Evolutionary conservation across 345 rosid genomes (phyloP).

Genomic region (Salix caprea): DNA sequence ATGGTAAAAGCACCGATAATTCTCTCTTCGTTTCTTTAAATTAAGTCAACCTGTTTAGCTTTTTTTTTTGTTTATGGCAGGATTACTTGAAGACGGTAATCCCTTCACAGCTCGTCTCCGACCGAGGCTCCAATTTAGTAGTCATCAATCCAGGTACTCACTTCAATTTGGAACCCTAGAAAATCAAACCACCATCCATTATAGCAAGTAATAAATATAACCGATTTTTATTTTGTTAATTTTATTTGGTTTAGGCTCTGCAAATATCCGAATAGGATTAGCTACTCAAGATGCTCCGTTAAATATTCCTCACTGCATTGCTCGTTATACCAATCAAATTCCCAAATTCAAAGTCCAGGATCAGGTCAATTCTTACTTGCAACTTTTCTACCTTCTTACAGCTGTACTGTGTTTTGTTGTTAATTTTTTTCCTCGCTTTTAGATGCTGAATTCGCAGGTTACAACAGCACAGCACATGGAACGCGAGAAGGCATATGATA

Average conservation of each 20-base stretch:
- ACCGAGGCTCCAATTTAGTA: slow-evolving; percentile 83
- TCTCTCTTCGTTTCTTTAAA: background rate
- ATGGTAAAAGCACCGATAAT: background rate
- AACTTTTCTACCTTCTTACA: background rate
- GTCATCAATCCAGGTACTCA: slow-evolving; percentile 76
- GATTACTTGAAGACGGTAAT: slow-evolving; percentile 90
- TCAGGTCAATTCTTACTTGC: slow-evolving; percentile 41
- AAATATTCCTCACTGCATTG: slow-evolving; percentile 74
- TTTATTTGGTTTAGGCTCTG: slow-evolving; percentile 43
- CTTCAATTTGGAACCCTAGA: background rate
- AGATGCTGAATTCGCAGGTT: slow-evolving; percentile 82
- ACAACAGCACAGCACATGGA: slow-evolving; percentile 71
- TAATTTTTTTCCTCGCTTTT: slow-evolving; percentile 8
- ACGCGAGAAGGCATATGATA: slow-evolving; percentile 78
- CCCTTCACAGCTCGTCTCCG: slow-evolving; percentile 79
- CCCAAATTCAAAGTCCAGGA: slow-evolving; percentile 53
- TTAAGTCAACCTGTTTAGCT: background rate
- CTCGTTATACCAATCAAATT: slow-evolving; percentile 46
- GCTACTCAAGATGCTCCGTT: slow-evolving; percentile 75
- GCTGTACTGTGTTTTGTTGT: background rate
- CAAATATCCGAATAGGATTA: slow-evolving; percentile 66
- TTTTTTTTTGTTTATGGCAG: slow-evolving; percentile 27
- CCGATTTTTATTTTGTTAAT: background rate
- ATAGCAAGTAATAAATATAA: background rate
- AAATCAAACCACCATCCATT: background rate